Evolutionary conservation across 148 eudicot species (phyloP).

Genomic region (Fagopyrum tataricum): DNA sequence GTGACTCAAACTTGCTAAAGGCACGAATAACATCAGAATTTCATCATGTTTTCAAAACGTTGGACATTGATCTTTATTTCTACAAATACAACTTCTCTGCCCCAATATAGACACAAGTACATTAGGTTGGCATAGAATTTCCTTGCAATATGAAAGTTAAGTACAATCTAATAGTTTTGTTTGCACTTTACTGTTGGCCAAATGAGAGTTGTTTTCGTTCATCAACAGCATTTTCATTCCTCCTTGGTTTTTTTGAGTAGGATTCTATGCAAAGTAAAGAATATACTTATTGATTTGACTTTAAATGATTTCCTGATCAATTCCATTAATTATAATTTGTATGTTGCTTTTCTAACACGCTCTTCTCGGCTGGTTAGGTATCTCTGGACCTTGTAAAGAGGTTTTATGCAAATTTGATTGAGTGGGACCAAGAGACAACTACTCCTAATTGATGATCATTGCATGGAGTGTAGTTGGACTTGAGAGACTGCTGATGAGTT

Average conservation of each 20-base stretch:
- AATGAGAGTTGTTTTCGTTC: too few relatives aligned
- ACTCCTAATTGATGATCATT: conserved; percentile 21
- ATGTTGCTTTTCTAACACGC: not conserved
- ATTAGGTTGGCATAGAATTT: not conserved
- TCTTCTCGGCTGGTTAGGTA: conserved; percentile 43
- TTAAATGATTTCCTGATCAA: not conserved
- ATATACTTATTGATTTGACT: too few relatives aligned
- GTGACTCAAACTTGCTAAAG: too few relatives aligned
- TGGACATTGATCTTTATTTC: not conserved
- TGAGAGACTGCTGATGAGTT: conserved; percentile 8
- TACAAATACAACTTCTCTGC: not conserved
- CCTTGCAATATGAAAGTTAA: too few relatives aligned
- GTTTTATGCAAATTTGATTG: conserved; percentile 90
- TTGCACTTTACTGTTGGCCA: too few relatives aligned
- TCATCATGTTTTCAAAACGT: not conserved
- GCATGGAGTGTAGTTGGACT: not conserved
- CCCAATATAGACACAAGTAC: not conserved
- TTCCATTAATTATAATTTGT: not conserved
- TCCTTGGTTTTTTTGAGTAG: too few relatives aligned
- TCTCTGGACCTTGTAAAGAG: conserved; percentile 94
- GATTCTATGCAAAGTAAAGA: too few relatives aligned
- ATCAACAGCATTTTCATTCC: too few relatives aligned
- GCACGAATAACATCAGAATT: too few relatives aligned
- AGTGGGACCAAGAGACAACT: conserved; percentile 83
- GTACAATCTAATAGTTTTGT: too few relatives aligned